phyloP scores from a whole-genome alignment of 805 yeast species.

The Lachancea kluyveri region DNA sequence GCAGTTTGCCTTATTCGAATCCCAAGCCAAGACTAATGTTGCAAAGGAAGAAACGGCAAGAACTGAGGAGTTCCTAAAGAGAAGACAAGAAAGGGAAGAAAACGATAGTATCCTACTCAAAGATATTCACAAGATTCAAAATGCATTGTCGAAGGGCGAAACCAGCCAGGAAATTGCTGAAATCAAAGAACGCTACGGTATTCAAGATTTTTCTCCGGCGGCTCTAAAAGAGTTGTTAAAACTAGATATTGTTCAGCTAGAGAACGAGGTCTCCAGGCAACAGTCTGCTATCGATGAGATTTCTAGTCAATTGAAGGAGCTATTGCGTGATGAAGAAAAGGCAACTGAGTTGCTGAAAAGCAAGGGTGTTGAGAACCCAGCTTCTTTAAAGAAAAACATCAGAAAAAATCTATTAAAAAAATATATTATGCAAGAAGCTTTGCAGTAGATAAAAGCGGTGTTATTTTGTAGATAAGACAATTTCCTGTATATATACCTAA shows the following conservation, averaged over 20 bases:
- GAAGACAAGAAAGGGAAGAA: slow-evolving; percentile 35
- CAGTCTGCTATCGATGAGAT: slow-evolving; percentile 31
- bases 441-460: slow-evolving; percentile 1
- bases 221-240: slow-evolving; percentile 32
- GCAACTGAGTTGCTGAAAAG: slow-evolving; percentile 29
- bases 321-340: slow-evolving; percentile 33
- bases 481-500: slow-evolving; percentile 4
- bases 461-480: background rate
- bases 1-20: slow-evolving; percentile 75
- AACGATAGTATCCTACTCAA: slow-evolving; percentile 24
- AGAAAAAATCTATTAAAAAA: slow-evolving; percentile 71
- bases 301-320: slow-evolving; percentile 31
- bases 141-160: slow-evolving; percentile 27
- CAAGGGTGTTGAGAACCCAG: slow-evolving; percentile 35
- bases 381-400: slow-evolving; percentile 41
- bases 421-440: slow-evolving; percentile 34
- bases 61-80: slow-evolving; percentile 47
- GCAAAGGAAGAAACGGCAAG: slow-evolving; percentile 56
- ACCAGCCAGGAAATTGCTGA: slow-evolving; percentile 34
- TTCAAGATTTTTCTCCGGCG: slow-evolving; percentile 42
- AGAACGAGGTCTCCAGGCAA: slow-evolving; percentile 23
- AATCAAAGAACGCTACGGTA: slow-evolving; percentile 41
- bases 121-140: slow-evolving; percentile 25
- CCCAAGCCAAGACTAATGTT: slow-evolving; percentile 64
- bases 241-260: slow-evolving; percentile 33